Conservation (phyloP, 306 rosid genomes). For the Lathyrus aphaca region DNA sequence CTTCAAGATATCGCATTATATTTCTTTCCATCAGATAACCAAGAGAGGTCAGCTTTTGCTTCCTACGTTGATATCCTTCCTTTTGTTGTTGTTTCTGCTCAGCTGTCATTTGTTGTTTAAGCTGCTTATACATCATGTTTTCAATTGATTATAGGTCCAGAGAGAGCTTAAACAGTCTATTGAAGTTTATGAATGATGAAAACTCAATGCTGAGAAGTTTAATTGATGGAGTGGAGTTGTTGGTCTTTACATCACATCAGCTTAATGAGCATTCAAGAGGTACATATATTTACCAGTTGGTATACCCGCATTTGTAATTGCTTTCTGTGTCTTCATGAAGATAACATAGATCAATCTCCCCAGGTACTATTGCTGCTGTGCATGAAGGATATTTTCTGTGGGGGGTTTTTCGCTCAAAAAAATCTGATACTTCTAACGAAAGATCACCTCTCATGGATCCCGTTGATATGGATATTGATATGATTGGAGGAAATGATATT, state of each 20-base stretch:
- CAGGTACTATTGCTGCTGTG: constrained; percentile 44
- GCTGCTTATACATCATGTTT: constrained; percentile 31
- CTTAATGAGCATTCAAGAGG: constrained; percentile 54
- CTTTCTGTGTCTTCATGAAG: constrained; percentile 16
- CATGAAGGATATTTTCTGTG: constrained; percentile 50
- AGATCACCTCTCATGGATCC: constrained; percentile 22
- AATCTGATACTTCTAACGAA: constrained; percentile 24
- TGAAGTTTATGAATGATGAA: constrained; percentile 56
- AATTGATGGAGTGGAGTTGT: constrained; percentile 59
- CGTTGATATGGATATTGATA: constrained; percentile 59
- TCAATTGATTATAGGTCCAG: constrained; percentile 51
- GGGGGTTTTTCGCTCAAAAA: constrained; percentile 57
- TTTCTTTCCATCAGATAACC: constrained; percentile 55
- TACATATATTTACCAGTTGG: constrained; percentile 44
- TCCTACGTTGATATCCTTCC: constrained; percentile 28
- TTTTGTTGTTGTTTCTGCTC: neutral
- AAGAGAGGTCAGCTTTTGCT: constrained; percentile 54
- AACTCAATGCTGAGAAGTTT: constrained; percentile 55
- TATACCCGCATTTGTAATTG: constrained; percentile 23
- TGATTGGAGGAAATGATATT: constrained; percentile 52
- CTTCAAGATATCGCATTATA: constrained; percentile 71
- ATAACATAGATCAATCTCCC: constrained; percentile 28
- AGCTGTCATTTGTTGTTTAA: constrained; percentile 8
- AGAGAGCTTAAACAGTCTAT: constrained; percentile 37
- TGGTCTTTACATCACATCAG: constrained; percentile 63